These are phyloP conservation scores for Verticillium zaregamsianum DNA, from an alignment of 2,329 filamentous ascomycete species.

Conservation along the genomic window DNA sequence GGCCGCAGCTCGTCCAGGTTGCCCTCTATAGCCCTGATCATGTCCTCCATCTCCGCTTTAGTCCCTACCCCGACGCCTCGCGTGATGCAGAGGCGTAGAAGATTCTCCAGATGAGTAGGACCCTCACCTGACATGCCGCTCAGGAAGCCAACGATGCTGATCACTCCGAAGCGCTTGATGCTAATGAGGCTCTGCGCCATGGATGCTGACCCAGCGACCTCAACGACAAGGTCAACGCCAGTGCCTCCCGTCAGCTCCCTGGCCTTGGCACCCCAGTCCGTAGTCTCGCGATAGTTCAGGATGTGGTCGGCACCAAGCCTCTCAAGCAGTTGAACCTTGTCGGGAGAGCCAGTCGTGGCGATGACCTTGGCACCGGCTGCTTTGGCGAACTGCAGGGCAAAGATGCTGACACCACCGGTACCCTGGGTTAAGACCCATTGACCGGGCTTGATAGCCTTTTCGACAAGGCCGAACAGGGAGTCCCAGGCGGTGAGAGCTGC, in stretches of 20 bases:
- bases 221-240: slow-evolving; percentile 39
- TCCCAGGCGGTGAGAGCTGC: slow-evolving; percentile 56
- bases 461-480: slow-evolving; percentile 45
- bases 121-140: too few species aligned
- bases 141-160: too few species aligned
- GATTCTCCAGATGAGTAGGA: too few species aligned
- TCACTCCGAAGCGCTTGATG: too few species aligned
- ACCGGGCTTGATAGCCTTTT: slow-evolving; percentile 25
- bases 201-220: slow-evolving; percentile 33
- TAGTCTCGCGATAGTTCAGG: slow-evolving; percentile 36
- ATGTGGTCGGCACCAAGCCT: slow-evolving; percentile 36
- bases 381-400: slow-evolving; percentile 36
- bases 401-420: slow-evolving; percentile 37
- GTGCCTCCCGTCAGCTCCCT: slow-evolving; percentile 27
- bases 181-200: too few species aligned
- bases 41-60: too few species aligned
- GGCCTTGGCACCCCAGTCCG: slow-evolving; percentile 34
- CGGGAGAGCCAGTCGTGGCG: slow-evolving; percentile 16
- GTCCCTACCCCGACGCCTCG: too few species aligned
- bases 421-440: slow-evolving; percentile 35
- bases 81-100: too few species aligned
- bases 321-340: slow-evolving; percentile 22
- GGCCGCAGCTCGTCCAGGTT: too few species aligned
- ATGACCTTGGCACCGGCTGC: slow-evolving; percentile 35
- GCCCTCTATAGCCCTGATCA: too few species aligned